phyloP scores from a whole-genome alignment of 148 eudicot genomes.

The Fagopyrum homotropicum region DNA sequence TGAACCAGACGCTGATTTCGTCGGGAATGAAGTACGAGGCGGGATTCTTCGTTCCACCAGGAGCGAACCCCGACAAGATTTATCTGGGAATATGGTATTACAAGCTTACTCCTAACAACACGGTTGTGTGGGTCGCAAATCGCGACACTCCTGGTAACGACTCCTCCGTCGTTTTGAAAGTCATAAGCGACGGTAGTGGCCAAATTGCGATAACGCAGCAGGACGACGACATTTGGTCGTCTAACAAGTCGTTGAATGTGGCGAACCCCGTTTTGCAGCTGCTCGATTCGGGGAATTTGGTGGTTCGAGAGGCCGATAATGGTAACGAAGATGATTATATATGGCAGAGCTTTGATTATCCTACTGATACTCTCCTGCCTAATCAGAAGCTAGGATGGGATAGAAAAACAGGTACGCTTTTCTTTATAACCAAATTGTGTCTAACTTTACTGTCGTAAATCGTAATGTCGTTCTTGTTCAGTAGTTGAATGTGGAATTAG shows the following conservation, averaged over 20 bases:
- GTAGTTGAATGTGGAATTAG: no score
- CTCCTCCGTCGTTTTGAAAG: slow-evolving; percentile 14
- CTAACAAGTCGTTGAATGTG: slow-evolving; percentile 11
- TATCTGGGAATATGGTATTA: slow-evolving; percentile 27
- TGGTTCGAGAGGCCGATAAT: slow-evolving; percentile 23
- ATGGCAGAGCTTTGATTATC: slow-evolving; percentile 28
- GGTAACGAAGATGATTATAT: slow-evolving; percentile 16
- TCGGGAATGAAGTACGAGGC: slow-evolving; percentile 5
- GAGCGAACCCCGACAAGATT: background rate
- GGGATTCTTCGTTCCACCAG: slow-evolving; percentile 26
- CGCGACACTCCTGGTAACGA: slow-evolving; percentile 16
- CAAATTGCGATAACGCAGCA: slow-evolving; percentile 15
- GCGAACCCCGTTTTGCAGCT: slow-evolving; percentile 32
- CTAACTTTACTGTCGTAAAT: no score
- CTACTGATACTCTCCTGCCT: slow-evolving; percentile 43
- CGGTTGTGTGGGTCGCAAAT: slow-evolving; percentile 26
- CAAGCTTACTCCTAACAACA: background rate
- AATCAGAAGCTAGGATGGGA: slow-evolving; percentile 50
- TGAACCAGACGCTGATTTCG: slow-evolving; percentile 5
- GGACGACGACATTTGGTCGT: slow-evolving; percentile 21
- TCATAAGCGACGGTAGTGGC: slow-evolving; percentile 24
- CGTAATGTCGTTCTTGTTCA: no score
- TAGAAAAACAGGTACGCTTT: slow-evolving; percentile 17
- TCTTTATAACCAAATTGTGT: no score
- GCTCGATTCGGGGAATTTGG: slow-evolving; percentile 50